Evolutionary conservation across 2,329 filamentous ascomycete genomes (phyloP).

Genomic region (Penicillium sp.): DNA sequence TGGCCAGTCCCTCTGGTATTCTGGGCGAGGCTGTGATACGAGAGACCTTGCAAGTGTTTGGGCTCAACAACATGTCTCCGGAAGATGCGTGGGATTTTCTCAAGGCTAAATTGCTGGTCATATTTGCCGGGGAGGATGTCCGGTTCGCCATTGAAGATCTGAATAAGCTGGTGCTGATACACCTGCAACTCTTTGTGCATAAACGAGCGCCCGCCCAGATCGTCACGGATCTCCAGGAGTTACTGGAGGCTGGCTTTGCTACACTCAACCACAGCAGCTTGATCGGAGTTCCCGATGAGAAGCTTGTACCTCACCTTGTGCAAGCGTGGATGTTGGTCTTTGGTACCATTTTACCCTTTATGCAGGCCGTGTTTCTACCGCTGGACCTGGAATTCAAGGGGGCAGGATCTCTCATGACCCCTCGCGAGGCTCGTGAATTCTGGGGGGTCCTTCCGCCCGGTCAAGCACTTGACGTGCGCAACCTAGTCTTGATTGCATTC

Average conservation of each 20-base stretch:
- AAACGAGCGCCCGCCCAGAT: constrained; percentile 53
- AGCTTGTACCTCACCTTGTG: constrained; percentile 81
- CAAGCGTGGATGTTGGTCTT: constrained; percentile 94
- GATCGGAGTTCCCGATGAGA: constrained; percentile 71
- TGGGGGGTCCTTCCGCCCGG: constrained; percentile 60
- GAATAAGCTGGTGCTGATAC: constrained; percentile 57
- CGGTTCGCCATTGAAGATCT: constrained; percentile 61
- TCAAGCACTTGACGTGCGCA: constrained; percentile 73
- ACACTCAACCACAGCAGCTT: constrained; percentile 74
- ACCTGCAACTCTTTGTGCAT: constrained; percentile 58
- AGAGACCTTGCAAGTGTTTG: constrained; percentile 47
- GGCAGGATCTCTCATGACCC: constrained; percentile 68
- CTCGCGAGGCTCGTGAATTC: constrained; percentile 78
- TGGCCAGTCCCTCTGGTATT: constrained; percentile 28
- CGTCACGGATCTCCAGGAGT: constrained; percentile 57
- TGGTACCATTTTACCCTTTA: constrained; percentile 81
- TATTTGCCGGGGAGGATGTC: constrained; percentile 61
- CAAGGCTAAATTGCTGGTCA: constrained; percentile 56
- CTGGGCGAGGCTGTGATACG: constrained; percentile 34
- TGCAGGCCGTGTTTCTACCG: constrained; percentile 91
- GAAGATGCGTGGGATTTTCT: constrained; percentile 63
- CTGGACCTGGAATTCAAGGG: constrained; percentile 91
- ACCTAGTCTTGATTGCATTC: constrained; percentile 80
- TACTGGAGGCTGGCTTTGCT: constrained; percentile 67
- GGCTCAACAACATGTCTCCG: constrained; percentile 61